A percentile compares a stretch with the other conserved stretches of the same genome.
phyloP scores from a whole-genome alignment of 2,329 filamentous ascomycete genomes.

The Fonsecaea erecta region DNA sequence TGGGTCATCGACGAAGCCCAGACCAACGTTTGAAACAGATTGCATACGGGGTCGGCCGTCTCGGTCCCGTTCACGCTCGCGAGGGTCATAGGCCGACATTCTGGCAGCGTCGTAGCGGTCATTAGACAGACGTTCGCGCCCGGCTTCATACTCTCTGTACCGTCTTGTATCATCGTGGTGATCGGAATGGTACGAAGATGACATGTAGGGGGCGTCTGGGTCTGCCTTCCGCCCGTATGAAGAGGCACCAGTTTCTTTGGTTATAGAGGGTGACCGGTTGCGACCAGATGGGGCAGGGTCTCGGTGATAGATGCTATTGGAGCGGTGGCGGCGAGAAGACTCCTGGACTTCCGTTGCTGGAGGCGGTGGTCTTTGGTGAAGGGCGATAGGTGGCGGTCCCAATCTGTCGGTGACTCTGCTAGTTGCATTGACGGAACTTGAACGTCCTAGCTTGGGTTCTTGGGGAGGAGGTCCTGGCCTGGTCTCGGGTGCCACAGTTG shows the following conservation, averaged over 20 bases:
- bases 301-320: constrained; percentile 29
- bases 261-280: constrained; percentile 31
- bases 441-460: constrained; percentile 22
- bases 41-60: constrained; percentile 30
- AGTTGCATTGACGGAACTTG: constrained; percentile 25
- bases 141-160: constrained; percentile 32
- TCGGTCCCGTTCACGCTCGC: constrained; percentile 31
- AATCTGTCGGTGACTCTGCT: constrained; percentile 14
- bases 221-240: constrained; percentile 24
- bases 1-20: constrained; percentile 21
- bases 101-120: constrained; percentile 35
- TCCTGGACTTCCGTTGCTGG: constrained; percentile 30
- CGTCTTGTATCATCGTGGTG: constrained; percentile 28
- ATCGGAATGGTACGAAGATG: constrained; percentile 28
- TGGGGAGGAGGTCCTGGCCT: constrained; percentile 19
- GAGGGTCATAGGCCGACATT: constrained; percentile 34
- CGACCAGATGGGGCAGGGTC: constrained; percentile 29
- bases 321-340: constrained; percentile 26
- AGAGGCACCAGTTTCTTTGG: constrained; percentile 24
- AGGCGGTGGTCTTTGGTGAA: constrained; percentile 34
- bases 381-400: constrained; percentile 26
- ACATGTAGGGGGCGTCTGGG: constrained; percentile 21
- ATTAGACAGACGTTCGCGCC: constrained; percentile 30
- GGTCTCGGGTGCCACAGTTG: constrained; percentile 10
- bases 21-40: constrained; percentile 25